Evolutionary conservation across 305 asterid genomes (phyloP).

Genomic region (Fraxinus angustifolia): DNA sequence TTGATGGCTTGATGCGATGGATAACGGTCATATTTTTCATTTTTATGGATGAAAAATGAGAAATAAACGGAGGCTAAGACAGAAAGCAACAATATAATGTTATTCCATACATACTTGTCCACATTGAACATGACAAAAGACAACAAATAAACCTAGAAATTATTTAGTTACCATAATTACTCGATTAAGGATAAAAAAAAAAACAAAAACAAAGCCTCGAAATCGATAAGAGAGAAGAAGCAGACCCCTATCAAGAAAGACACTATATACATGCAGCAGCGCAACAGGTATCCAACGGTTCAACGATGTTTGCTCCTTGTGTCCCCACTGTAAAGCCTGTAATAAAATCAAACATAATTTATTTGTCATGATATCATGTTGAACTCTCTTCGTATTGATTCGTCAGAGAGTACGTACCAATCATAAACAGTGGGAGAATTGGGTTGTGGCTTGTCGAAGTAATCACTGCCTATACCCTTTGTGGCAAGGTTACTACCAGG

Average conservation of each 20-base stretch:
- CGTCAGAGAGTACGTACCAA: slow-evolving; percentile 43
- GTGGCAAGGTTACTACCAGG: slow-evolving; percentile 92
- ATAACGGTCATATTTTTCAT: too few species aligned
- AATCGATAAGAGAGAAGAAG: not conserved
- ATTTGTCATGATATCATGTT: not conserved
- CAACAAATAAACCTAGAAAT: not conserved
- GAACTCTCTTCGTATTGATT: not conserved
- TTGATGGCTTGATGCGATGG: too few species aligned
- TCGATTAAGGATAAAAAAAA: too few species aligned
- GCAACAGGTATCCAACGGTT: slow-evolving; percentile 9
- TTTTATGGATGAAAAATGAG: too few species aligned
- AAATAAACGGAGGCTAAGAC: not conserved
- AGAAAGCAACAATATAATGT: not conserved
- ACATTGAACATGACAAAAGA: not conserved
- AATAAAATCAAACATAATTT: not conserved
- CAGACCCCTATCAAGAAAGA: not conserved
- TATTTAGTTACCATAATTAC: not conserved
- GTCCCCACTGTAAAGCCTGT: slow-evolving; percentile 88
- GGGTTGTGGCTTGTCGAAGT: slow-evolving; percentile 79
- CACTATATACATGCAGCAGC: slow-evolving; percentile 36
- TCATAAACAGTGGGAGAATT: slow-evolving; percentile 90
- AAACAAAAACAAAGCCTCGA: not conserved
- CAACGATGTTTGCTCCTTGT: slow-evolving; percentile 73
- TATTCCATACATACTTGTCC: not conserved
- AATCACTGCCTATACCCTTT: slow-evolving; percentile 55